A percentile compares a stretch with the other conserved stretches of the same genome.
These are phyloP conservation scores for Cutaneotrichosporon sp. DNA, from an alignment of 1,284 basidiomycete genomes.

Conservation along the genomic window DNA sequence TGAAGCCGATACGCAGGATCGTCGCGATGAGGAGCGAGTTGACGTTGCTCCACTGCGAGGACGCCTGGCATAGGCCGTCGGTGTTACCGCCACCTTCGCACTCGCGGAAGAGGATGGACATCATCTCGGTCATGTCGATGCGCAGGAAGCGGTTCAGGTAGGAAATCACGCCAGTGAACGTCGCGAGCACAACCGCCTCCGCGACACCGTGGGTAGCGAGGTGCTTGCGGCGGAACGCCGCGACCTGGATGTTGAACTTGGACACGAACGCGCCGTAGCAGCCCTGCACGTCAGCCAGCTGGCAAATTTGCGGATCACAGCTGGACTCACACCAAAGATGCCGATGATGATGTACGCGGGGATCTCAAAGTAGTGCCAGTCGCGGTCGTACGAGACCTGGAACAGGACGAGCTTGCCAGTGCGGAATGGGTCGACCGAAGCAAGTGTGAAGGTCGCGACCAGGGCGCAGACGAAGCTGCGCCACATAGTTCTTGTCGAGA, in stretches of 20 bases:
- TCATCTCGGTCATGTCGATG: conserved; percentile 97
- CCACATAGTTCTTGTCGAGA: conserved; percentile 99
- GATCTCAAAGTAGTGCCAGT: conserved; percentile 99
- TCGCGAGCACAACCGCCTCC: conserved; percentile 85
- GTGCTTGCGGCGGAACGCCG: conserved; percentile 88
- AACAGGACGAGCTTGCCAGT: conserved; percentile 98
- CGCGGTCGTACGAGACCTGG: conserved; percentile 94
- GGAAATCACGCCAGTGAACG: conserved; percentile 84
- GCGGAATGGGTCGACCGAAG: conserved; percentile 96
- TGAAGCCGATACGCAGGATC: conserved; percentile 78
- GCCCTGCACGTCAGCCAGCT: conserved; percentile 61
- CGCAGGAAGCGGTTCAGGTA: conserved; percentile 94
- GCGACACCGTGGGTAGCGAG: conserved; percentile 79
- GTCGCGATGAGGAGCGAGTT: conserved; percentile 92
- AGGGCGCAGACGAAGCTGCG: conserved; percentile 94
- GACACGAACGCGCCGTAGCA: conserved; percentile 96
- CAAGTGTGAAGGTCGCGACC: conserved; percentile 92
- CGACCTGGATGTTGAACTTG: conserved; percentile 94
- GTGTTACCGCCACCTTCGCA: conserved; percentile 94
- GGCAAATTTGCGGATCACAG: not conserved
- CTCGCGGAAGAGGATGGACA: conserved; percentile 95
- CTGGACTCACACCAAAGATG: conserved; percentile 77
- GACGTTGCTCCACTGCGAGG: conserved; percentile 90
- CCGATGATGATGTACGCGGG: conserved; percentile 93
- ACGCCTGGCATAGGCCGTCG: conserved; percentile 90